Evolutionary conservation across 257 asterid species (phyloP).

Genomic region (Coffea canephora): DNA sequence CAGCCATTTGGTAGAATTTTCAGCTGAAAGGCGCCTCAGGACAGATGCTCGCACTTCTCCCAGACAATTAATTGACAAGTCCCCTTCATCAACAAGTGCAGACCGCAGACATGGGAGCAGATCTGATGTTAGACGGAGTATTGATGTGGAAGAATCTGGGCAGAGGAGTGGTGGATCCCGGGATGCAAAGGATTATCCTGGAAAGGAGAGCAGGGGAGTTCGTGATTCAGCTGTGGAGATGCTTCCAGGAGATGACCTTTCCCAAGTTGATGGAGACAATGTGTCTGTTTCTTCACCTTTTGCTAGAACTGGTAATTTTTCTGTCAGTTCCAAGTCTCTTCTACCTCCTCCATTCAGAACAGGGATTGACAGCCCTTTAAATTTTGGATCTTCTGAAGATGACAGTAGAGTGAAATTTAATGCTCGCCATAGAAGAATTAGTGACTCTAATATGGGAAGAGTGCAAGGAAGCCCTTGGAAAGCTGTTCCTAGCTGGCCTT

Average conservation of each 20-base stretch:
- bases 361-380: constrained; percentile 61
- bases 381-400: constrained; percentile 62
- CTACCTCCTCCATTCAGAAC: constrained; percentile 65
- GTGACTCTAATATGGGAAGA: constrained; percentile 76
- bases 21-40: constrained; percentile 70
- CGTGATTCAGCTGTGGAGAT: constrained; percentile 51
- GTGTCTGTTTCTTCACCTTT: constrained; percentile 78
- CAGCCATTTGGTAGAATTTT: constrained; percentile 50
- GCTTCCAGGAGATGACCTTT: constrained; percentile 58
- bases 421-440: constrained; percentile 70
- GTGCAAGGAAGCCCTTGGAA: constrained; percentile 86
- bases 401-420: constrained; percentile 69
- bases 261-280: constrained; percentile 65
- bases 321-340: constrained; percentile 56
- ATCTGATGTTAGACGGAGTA: constrained; percentile 60
- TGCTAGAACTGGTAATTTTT: constrained; percentile 50
- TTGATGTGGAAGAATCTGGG: constrained; percentile 66
- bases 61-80: constrained; percentile 55
- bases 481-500: constrained; percentile 87
- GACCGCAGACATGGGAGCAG: constrained; percentile 61
- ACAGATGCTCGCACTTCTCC: constrained; percentile 68
- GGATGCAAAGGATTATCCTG: constrained; percentile 55
- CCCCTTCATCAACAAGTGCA: constrained; percentile 58
- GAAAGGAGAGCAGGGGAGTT: constrained; percentile 64
- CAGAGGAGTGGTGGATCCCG: constrained; percentile 72